Base-by-base conservation (phyloP, 257 asterid genomes). In the Nicotiana sylvestris region DNA sequence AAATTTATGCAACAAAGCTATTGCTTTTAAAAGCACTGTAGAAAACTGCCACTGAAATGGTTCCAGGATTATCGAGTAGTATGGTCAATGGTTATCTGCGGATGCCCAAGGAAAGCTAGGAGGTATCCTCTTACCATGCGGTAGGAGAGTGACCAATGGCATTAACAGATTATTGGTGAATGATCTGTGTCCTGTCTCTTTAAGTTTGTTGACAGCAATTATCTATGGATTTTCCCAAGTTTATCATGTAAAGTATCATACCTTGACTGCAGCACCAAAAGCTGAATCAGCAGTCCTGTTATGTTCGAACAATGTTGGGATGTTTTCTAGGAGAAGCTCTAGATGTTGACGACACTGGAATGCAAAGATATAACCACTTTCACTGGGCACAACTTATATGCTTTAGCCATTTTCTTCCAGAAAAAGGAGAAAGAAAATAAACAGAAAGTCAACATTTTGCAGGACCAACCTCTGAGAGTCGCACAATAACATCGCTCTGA, bases 251-350 rank as follows among this genome's bases (percentile, higher is more conserved):
- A 21, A 78, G 55, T 46, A 27, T 39, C 86, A 82, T 91, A 92
- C 99, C 98, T 94, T 89, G 78, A 91, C 89, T 64, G 98, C 98
- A 85, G 99, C 98, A 72, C 99, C 95, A 85, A 94, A 92, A 43
- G 99, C 92, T 21, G 99, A 96, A 84, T 96, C 99, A 78, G 94
- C 92, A 85, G 83, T 92, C 88, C 90, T 90, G 78, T 83, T 94
- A 82, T 87, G 90, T 87, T 93, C 90, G 82, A 96, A 96, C 94
- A 94, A 91, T 32, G 95, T 78, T 51, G 99, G 98, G 82, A 96
- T 93, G 85, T 85, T 94, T 83, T 94, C 98, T 53, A 96, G 90
- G 85, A 96, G 86, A 88, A 87, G 83, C 88, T 94, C 98, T 49
- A 96, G 87, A 89, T 94, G 96, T 85, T 92, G 91, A 37, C 91